Evolutionary conservation across 345 rosid species (phyloP).

Genomic region (Zanthoxylum bungeanum): DNA sequence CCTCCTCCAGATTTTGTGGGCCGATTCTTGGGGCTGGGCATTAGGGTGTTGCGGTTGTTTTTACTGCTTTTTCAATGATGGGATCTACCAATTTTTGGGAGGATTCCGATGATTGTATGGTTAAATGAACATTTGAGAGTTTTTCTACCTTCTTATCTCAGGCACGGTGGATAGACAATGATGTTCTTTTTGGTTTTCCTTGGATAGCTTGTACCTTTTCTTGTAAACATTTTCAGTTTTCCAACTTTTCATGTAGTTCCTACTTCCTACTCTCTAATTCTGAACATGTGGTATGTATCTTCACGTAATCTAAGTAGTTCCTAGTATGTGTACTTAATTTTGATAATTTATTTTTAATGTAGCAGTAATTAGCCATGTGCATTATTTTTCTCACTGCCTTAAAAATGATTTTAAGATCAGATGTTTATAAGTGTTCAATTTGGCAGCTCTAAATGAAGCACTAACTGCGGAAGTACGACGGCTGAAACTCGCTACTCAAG

Average conservation of each 20-base stretch:
- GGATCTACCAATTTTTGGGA: neutral
- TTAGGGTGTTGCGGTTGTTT: neutral
- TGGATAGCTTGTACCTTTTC: neutral
- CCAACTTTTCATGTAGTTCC: neutral
- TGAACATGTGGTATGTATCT: neutral
- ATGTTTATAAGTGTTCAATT: neutral
- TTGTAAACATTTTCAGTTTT: neutral
- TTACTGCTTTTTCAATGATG: too few relatives aligned
- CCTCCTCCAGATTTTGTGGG: neutral
- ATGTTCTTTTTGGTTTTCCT: neutral
- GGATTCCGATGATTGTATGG: neutral
- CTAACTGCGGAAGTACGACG: slow-evolving; percentile 59
- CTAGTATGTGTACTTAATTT: neutral
- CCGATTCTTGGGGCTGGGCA: neutral
- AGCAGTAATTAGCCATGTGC: neutral
- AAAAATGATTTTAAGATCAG: neutral
- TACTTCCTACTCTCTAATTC: neutral
- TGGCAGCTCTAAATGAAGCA: slow-evolving; percentile 59
- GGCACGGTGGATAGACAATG: neutral
- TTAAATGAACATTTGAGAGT: neutral
- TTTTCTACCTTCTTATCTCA: neutral
- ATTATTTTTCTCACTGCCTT: neutral
- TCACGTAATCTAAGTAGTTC: neutral
- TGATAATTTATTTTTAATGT: neutral
- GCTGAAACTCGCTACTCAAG: slow-evolving; percentile 48